Conservation (phyloP, 2,329 filamentous ascomycete genomes). For the Exophiala lecanii-corni region DNA sequence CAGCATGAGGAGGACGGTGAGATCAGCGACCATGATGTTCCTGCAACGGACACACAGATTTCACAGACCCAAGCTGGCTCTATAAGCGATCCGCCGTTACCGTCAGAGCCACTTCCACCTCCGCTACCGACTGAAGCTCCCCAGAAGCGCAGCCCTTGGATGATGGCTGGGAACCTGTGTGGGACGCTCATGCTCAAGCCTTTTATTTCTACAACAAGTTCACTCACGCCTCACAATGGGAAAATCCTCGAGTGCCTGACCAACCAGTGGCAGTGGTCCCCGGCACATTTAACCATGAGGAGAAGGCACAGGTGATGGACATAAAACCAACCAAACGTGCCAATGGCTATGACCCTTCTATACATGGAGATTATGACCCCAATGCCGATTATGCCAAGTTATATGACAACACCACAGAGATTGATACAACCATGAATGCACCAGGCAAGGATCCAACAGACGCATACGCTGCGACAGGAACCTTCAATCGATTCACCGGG, state of each 20-base stretch:
- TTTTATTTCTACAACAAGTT: slow-evolving; percentile 86
- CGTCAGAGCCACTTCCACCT: slow-evolving; percentile 41
- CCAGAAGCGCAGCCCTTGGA: slow-evolving; percentile 43
- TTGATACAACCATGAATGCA: slow-evolving; percentile 32
- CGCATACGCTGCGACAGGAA: slow-evolving; percentile 62
- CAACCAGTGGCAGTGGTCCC: slow-evolving; percentile 29
- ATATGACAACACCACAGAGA: slow-evolving; percentile 34
- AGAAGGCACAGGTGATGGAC: slow-evolving; percentile 33
- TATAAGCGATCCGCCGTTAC: slow-evolving; percentile 35
- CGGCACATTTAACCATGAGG: slow-evolving; percentile 28
- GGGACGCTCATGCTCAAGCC: slow-evolving; percentile 63
- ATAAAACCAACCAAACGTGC: slow-evolving; percentile 33
- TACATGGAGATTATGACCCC: slow-evolving; percentile 94
- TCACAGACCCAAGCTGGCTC: too few relatives aligned
- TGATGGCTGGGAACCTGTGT: slow-evolving; percentile 76
- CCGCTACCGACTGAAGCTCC: slow-evolving; percentile 51
- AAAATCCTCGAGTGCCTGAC: slow-evolving; percentile 71
- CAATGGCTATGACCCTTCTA: slow-evolving; percentile 88
- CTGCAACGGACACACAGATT: too few relatives aligned
- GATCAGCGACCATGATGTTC: slow-evolving; percentile 18
- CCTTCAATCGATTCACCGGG: slow-evolving; percentile 91
- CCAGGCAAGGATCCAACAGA: slow-evolving; percentile 39
- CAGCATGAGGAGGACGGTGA: slow-evolving; percentile 11
- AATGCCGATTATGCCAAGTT: slow-evolving; percentile 86
- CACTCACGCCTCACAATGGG: slow-evolving; percentile 72